Evolutionary conservation across 2,329 filamentous ascomycete species (phyloP).

Genomic region (Cladosporium velox): DNA sequence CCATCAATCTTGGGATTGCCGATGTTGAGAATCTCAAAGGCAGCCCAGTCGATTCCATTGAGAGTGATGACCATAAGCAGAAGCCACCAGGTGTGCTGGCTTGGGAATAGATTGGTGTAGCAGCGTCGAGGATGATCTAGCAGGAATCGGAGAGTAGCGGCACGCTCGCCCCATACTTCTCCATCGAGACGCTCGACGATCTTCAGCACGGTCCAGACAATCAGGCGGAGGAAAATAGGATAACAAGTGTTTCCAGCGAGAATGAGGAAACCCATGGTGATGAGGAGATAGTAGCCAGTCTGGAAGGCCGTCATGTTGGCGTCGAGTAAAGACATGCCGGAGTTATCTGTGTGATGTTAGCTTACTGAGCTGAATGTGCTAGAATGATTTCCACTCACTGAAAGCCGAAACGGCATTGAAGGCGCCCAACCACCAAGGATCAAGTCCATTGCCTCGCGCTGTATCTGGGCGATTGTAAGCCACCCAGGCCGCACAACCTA

Average conservation of each 20-base stretch:
- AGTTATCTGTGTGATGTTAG: slow-evolving; percentile 46
- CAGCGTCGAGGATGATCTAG: slow-evolving; percentile 64
- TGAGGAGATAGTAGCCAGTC: slow-evolving; percentile 45
- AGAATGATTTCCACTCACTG: slow-evolving; percentile 43
- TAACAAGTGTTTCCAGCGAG: slow-evolving; percentile 59
- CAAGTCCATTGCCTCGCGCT: slow-evolving; percentile 58
- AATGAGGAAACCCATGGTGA: slow-evolving; percentile 52
- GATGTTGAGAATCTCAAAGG: slow-evolving; percentile 57
- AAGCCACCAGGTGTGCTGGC: slow-evolving; percentile 61
- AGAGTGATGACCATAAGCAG: slow-evolving; percentile 53
- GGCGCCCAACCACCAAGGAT: slow-evolving; percentile 68
- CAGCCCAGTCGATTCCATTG: slow-evolving; percentile 56
- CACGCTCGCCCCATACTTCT: slow-evolving; percentile 42
- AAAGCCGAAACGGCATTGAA: slow-evolving; percentile 70
- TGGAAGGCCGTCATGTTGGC: slow-evolving; percentile 66
- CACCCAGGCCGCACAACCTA: slow-evolving; percentile 65
- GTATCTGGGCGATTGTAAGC: slow-evolving; percentile 52
- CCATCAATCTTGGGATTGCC: slow-evolving; percentile 52
- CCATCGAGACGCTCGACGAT: slow-evolving; percentile 42
- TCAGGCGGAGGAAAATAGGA: slow-evolving; percentile 58
- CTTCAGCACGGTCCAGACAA: slow-evolving; percentile 60
- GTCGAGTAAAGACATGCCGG: slow-evolving; percentile 68
- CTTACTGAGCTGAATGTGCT: not conserved
- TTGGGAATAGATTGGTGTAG: slow-evolving; percentile 64
- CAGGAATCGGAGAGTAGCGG: slow-evolving; percentile 55